These are phyloP conservation scores for Anthracocystis walkeri DNA, from an alignment of 1,284 basidiomycete genomes.

Conservation along the genomic window DNA sequence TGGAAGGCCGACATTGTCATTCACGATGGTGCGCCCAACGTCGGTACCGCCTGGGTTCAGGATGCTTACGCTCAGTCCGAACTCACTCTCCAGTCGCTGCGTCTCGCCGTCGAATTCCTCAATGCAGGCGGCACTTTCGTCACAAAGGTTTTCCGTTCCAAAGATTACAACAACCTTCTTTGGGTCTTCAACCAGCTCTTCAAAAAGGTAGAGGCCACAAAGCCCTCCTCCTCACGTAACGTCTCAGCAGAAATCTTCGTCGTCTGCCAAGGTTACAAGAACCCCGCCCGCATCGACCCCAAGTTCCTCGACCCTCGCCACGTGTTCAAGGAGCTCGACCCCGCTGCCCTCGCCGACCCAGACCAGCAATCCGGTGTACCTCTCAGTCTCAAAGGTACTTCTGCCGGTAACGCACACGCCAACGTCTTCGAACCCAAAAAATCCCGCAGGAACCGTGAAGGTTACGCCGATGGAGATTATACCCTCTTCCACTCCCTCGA, in stretches of 20 bases:
- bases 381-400: slow-evolving; percentile 56
- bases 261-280: slow-evolving; percentile 93
- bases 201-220: slow-evolving; percentile 95
- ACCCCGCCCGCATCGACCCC: slow-evolving; percentile 94
- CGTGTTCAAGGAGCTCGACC: slow-evolving; percentile 89
- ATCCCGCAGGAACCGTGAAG: slow-evolving; percentile 90
- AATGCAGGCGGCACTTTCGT: slow-evolving; percentile 89
- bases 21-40: slow-evolving; percentile 99
- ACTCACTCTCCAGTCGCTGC: slow-evolving; percentile 93
- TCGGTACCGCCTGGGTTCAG: slow-evolving; percentile 99
- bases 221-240: slow-evolving; percentile 97
- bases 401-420: slow-evolving; percentile 65
- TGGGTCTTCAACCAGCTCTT: slow-evolving; percentile 99
- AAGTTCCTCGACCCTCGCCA: slow-evolving; percentile 98
- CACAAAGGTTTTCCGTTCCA: slow-evolving; percentile 98
- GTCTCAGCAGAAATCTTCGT: slow-evolving; percentile 99
- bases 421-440: slow-evolving; percentile 99
- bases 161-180: slow-evolving; percentile 97
- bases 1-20: slow-evolving; percentile 99
- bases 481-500: slow-evolving; percentile 84
- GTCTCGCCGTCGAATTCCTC: slow-evolving; percentile 96
- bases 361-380: slow-evolving; percentile 44
- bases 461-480: slow-evolving; percentile 95
- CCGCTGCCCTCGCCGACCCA: slow-evolving; percentile 43
- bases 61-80: slow-evolving; percentile 98